Evolutionary conservation across 1,139 yeast species (phyloP), one percentile per base, ranked within the genome.

Genomic region (Debaryomyces udenii): DNA sequence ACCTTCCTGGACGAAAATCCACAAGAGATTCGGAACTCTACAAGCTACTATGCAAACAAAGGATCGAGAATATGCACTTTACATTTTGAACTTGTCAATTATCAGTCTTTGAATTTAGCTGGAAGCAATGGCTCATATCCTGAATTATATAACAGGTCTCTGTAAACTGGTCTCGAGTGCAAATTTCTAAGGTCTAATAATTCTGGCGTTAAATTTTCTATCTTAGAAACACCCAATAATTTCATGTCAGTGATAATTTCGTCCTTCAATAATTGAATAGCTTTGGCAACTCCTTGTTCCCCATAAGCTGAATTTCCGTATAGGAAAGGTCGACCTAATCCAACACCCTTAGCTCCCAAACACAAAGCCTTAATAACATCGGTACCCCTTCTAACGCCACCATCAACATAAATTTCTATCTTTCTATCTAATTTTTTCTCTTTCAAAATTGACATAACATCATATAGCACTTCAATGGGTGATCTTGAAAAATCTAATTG

Each of bases 321-420:
- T 28, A 72, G 53, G 43, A 71, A 74, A 2, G 77, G 70, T 37
- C 78, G 57, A 15, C 80, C 79, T 17, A 76, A 54, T 5, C 80
- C 80, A 17, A 76, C 76, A 18, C 76, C 82, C 38, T 66, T 75
- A n/a, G 81, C 82, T 3, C 83, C 83, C 9, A 78, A 63, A 40
- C 81, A 77, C 11, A 78, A 53, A 0, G 82, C 82, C 48, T 78
- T 78, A 40, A 77, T 53, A 3, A 78, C 64, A 52, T 78, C 83
- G 9, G 79, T 71, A 6, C 81, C 83, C 48, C 82, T 62, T 44
- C 76, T 62, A 36, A 78, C 66, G n/a, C 83, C 83, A 14, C 82
- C 82, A 55, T 78, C 83, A 13, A 78, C 56, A 49, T 64, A 77
- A 10, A 78, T 59, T 40, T 76, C 78, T 5, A 73, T 55, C 38